phyloP scores from a whole-genome alignment of 2,329 filamentous ascomycete genomes.

The Alternaria tenuissima region DNA sequence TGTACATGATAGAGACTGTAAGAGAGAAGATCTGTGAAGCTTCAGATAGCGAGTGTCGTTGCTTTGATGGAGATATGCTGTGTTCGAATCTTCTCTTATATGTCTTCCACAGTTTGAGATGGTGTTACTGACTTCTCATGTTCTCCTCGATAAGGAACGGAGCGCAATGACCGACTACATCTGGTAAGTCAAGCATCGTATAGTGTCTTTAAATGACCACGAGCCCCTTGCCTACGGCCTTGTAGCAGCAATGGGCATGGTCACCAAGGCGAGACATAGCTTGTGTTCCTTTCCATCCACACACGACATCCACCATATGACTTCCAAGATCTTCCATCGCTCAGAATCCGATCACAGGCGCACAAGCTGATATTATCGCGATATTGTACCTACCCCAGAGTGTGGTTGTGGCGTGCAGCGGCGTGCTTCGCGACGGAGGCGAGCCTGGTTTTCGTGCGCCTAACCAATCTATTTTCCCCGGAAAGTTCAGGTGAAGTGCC shows the following conservation, averaged over 20 bases:
- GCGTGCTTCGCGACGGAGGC: neutral
- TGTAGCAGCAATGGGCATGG: constrained; percentile 12
- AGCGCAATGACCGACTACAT: neutral
- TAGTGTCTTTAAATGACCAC: constrained; percentile 15
- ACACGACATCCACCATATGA: constrained; percentile 7
- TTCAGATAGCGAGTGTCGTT: neutral
- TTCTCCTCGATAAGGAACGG: neutral
- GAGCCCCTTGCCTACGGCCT: constrained; percentile 7
- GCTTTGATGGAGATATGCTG: constrained; percentile 1
- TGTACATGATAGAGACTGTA: constrained; percentile 23
- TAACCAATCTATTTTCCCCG: constrained; percentile 11
- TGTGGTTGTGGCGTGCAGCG: constrained; percentile 7
- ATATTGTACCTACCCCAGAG: constrained; percentile 20
- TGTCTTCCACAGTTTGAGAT: neutral
- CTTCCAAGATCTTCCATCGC: constrained; percentile 1
- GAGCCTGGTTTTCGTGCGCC: constrained; percentile 13
- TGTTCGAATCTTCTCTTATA: constrained; percentile 11
- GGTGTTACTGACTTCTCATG: neutral
- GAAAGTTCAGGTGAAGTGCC: constrained; percentile 22
- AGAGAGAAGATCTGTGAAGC: neutral
- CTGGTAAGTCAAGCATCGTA: constrained; percentile 5
- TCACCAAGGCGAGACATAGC: constrained; percentile 3
- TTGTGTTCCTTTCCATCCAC: constrained; percentile 12
- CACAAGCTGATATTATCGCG: constrained; percentile 22
- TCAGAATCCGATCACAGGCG: neutral